phyloP scores from a whole-genome alignment of 768 basidiomycete species.

The Termitomyces sp. region DNA sequence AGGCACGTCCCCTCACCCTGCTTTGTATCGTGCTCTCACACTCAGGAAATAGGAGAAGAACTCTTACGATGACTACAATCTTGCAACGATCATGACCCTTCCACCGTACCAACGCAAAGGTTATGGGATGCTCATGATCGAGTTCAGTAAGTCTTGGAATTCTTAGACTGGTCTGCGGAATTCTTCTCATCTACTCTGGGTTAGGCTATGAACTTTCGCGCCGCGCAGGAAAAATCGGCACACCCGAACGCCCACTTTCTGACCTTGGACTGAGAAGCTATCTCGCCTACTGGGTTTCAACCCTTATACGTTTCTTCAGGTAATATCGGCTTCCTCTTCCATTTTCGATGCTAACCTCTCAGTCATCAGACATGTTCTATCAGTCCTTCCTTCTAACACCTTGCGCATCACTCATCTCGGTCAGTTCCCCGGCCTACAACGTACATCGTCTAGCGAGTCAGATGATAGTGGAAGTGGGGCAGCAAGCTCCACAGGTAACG shows the following conservation, averaged over 20 bases:
- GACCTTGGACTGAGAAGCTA: slow-evolving; percentile 91
- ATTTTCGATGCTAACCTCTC: neutral
- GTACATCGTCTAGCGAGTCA: slow-evolving; percentile 25
- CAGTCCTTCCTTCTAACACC: slow-evolving; percentile 51
- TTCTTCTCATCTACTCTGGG: neutral
- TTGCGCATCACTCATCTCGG: slow-evolving; percentile 38
- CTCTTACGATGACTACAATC: slow-evolving; percentile 95
- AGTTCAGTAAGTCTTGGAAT: slow-evolving; percentile 74
- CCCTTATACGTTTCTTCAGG: slow-evolving; percentile 81
- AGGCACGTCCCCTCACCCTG: slow-evolving; percentile 27
- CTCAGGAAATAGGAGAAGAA: slow-evolving; percentile 67
- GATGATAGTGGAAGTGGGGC: slow-evolving; percentile 9
- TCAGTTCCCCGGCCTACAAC: slow-evolving; percentile 33
- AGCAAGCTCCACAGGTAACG: neutral
- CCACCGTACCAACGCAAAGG: slow-evolving; percentile 89
- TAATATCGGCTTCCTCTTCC: slow-evolving; percentile 20
- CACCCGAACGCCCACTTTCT: slow-evolving; percentile 92
- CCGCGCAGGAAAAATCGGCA: slow-evolving; percentile 72
- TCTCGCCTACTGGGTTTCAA: slow-evolving; percentile 81
- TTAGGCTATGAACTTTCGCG: slow-evolving; percentile 91
- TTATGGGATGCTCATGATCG: slow-evolving; percentile 94
- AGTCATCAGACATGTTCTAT: slow-evolving; percentile 44
- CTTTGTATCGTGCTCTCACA: neutral
- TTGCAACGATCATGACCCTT: slow-evolving; percentile 93
- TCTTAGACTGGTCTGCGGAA: neutral